Percentiles rank a stretch among this genome's conserved stretches.
These are phyloP conservation scores for Picea glauca DNA, from an alignment of 75 land plant genomes.

Conservation along the genomic window DNA sequence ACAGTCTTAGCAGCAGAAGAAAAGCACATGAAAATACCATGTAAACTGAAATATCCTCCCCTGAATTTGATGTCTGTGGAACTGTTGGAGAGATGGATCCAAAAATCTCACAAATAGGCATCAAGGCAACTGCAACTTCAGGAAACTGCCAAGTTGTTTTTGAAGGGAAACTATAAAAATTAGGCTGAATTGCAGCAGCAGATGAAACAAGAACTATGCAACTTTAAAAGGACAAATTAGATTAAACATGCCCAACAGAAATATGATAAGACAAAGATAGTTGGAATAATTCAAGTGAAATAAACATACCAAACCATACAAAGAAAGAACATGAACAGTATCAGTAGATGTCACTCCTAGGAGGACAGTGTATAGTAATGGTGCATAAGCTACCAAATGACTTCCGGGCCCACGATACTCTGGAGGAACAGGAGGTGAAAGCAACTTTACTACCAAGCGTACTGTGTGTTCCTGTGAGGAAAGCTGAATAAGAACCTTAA, in stretches of 20 bases:
- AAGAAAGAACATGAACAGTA: slow-evolving; percentile 56
- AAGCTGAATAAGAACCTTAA: slow-evolving; percentile 6
- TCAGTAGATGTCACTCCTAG: slow-evolving; percentile 42
- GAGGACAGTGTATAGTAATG: slow-evolving; percentile 45
- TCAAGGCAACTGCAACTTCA: slow-evolving; percentile 59
- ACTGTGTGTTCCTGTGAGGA: slow-evolving; percentile 59
- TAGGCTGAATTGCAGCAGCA: not conserved
- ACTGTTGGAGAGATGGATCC: slow-evolving; percentile 48
- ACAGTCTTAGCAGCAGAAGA: slow-evolving; percentile 57
- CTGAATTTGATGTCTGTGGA: slow-evolving; percentile 11
- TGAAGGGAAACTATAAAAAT: not conserved
- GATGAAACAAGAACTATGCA: not conserved
- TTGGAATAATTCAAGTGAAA: not conserved
- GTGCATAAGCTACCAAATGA: slow-evolving; percentile 40
- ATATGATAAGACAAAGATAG: not conserved
- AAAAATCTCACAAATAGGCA: slow-evolving; percentile 76
- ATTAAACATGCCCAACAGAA: not conserved
- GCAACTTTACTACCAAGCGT: slow-evolving; percentile 39
- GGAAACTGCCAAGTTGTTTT: slow-evolving; percentile 35
- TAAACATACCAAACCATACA: slow-evolving; percentile 66
- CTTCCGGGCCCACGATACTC: slow-evolving; percentile 28
- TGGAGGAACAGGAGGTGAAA: slow-evolving; percentile 49
- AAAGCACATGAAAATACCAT: slow-evolving; percentile 62
- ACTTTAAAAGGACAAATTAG: not conserved
- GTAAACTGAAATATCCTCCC: slow-evolving; percentile 40